Conservation (phyloP, 129 eudicot genomes). For the Pseudognaphalium luteoalbum region DNA sequence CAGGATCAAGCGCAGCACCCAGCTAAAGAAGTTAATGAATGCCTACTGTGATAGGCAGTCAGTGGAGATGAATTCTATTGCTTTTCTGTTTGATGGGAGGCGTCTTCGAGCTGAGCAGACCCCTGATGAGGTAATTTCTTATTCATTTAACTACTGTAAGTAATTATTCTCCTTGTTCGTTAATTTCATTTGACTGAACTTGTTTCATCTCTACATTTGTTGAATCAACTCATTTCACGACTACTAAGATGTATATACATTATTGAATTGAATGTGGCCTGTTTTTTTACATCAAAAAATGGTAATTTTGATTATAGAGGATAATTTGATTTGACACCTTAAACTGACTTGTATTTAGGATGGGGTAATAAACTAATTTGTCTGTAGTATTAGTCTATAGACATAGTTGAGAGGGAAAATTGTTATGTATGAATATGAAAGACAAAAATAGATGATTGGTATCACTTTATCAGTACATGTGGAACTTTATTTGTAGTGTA, state of each 20-base stretch:
- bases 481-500: background rate
- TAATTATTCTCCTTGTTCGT: background rate
- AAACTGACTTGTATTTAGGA: background rate
- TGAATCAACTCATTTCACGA: background rate
- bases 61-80: slow-evolving; percentile 51
- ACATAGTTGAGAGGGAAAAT: background rate
- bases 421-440: too few species aligned
- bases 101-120: slow-evolving; percentile 71
- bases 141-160: background rate
- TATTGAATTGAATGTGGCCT: background rate
- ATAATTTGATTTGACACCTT: background rate
- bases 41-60: slow-evolving; percentile 73
- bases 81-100: slow-evolving; percentile 74
- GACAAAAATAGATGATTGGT: background rate
- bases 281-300: background rate
- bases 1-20: slow-evolving; percentile 71
- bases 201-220: background rate
- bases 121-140: slow-evolving; percentile 62
- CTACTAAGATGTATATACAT: background rate
- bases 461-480: background rate
- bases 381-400: background rate
- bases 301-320: background rate
- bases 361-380: background rate
- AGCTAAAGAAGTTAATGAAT: slow-evolving; percentile 58
- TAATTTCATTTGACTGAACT: background rate